These are phyloP conservation scores for Umbelopsis sp. DNA, from an alignment of 371 early-diverging fungal genomes.

Conservation along the genomic window DNA sequence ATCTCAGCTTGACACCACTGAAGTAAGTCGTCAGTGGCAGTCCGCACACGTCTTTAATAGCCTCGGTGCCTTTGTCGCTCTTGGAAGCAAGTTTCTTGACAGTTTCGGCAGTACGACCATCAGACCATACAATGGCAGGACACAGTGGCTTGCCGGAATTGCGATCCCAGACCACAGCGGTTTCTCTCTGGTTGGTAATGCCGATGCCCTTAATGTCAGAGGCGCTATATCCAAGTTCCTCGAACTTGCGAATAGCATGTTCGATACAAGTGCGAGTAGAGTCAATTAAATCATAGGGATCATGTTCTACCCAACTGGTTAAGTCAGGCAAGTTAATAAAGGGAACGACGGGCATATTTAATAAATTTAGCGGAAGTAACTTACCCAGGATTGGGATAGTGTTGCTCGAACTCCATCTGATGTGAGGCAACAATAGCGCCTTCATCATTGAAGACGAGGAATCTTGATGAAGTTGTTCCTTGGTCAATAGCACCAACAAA, in stretches of 20 bases:
- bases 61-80: constrained; percentile 52
- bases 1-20: constrained; percentile 86
- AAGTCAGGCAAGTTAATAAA: neutral
- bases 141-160: constrained; percentile 79
- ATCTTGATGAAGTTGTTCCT: constrained; percentile 90
- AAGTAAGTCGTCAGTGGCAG: constrained; percentile 94
- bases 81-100: constrained; percentile 67
- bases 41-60: constrained; percentile 69
- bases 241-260: constrained; percentile 65
- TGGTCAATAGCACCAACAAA: constrained; percentile 92
- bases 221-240: constrained; percentile 55
- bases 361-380: constrained; percentile 5
- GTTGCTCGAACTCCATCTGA: constrained; percentile 81
- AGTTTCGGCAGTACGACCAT: constrained; percentile 80
- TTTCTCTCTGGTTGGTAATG: constrained; percentile 95
- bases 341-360: too few species aligned
- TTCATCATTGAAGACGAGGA: constrained; percentile 83
- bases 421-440: constrained; percentile 75
- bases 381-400: constrained; percentile 79
- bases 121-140: constrained; percentile 94
- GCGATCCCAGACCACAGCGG: constrained; percentile 86
- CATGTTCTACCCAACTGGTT: constrained; percentile 87
- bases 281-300: constrained; percentile 75
- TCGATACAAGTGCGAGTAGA: constrained; percentile 75
- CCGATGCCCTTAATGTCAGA: constrained; percentile 78